Evolutionary conservation across 1,284 basidiomycete genomes (phyloP), one percentile per base, ranked within the genome.

Genomic region (Fistulina hepatica): DNA sequence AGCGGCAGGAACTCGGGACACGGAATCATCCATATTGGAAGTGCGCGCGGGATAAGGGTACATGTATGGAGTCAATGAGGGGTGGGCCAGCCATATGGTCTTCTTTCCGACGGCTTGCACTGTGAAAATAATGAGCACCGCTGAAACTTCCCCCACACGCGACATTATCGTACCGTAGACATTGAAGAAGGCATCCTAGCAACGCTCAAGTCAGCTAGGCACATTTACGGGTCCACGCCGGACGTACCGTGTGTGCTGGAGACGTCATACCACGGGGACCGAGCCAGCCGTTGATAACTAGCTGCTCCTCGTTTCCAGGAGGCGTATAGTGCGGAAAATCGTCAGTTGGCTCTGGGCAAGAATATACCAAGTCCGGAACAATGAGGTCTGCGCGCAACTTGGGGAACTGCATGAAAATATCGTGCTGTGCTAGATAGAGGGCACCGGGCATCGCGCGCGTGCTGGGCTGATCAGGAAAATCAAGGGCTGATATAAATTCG

Each of bases 361-460:
- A 67, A 53, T 86, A 95, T 17, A 89, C 81, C 52, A 93, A 92
- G 56, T 97, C 92, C 0, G 94, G 93, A 5, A 86, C 51, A 9
- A 71, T 45, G 34, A 94, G 75, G 52, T 97, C 94, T 8, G 66
- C 58, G 36, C 71, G 65, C 20, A 98, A 65, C 1, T 58, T 55
- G 1, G 90, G 91, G 48, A 97, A 91, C 55, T 98, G 94, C 20
- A 61, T 65, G 45, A 93, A 69, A 6, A 98, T 69, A 46, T 78
- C 72, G 57, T 97, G 81, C 52, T 98, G 94, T 0, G 94, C 94
- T 22, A 97, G 74, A 57, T 98, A 98, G n/a, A 81, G 51, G 10
- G 66, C 51, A 16, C 34, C 33, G 8, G 44, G 47, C 4, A 27
- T 17, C 22, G 47, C 37, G 28, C 47, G 27, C 3, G 43, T 38